Evolutionary conservation across 306 rosid genomes (phyloP), one percentile per base, ranked within the genome.

Genomic region (Pterocarpus macrocarpus): DNA sequence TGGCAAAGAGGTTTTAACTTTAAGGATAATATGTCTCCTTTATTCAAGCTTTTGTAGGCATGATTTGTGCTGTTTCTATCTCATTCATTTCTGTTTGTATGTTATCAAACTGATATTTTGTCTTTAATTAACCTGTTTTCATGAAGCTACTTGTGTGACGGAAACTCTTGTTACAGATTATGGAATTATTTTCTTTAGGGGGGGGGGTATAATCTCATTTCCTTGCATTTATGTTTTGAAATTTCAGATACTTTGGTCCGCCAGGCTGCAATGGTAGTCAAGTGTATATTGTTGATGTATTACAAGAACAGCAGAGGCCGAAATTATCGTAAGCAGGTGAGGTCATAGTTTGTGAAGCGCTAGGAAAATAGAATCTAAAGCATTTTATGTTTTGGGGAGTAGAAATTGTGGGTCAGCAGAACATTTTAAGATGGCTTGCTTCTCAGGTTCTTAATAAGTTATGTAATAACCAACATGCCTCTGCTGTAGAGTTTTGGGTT

Each of bases 311-410:
- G 94, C 87, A 88, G 97, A 79, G 99, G 97, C 53, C 90, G 92
- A 62, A 91, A 90, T 87, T 95, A 95, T 77, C 93, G 98, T 89
- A 93, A 86, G 82, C 99, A 95, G 98, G 99, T 95, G 83, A 85
- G 89, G 69, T 47, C 69, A 64, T 81, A 71, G 39, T 72, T 74
- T 73, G 13, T 79, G 59, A 45, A 77, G 45, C 61, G 30, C 77
- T 53, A 4, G 57, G 71, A 62, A 53, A 76, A 5, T 30, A 50
- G 78, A 71, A 58, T 74, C 43, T 28, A 14, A 14, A 35, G 45
- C 15, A 17, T 65, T 75, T 62, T 17, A 34, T 49, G 8, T 71
- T 41, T 64, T 61, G 15, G 64, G 76, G 66, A 56, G 56, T 58
- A 34, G n/a, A 75, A 52, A 50, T 10, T 32, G 41, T 53, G 5